phyloP scores from a whole-genome alignment of 169 alveolate genomes.

The Plasmodium vivax region DNA sequence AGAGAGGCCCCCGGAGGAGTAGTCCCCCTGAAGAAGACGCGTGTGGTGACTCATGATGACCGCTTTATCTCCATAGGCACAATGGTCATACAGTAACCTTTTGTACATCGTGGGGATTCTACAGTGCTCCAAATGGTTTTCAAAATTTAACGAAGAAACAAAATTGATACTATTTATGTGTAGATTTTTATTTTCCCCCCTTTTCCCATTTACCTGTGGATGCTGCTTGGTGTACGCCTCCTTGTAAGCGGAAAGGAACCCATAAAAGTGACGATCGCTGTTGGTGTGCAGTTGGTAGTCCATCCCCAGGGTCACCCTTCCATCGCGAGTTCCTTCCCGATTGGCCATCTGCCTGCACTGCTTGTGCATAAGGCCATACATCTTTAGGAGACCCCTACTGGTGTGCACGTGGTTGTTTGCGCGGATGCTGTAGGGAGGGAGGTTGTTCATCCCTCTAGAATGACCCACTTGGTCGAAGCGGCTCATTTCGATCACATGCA shows the following conservation, averaged over 20 bases:
- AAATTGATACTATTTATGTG: constrained; percentile 16
- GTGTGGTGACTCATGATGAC: constrained; percentile 37
- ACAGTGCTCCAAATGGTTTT: neutral
- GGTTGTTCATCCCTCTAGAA: neutral
- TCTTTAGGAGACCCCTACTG: constrained; percentile 24
- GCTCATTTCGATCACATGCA: constrained; percentile 51
- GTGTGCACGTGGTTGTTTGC: constrained; percentile 30
- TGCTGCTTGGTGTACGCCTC: constrained; percentile 15
- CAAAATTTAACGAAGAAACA: constrained; percentile 18
- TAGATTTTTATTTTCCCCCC: neutral
- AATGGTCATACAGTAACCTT: constrained; percentile 37
- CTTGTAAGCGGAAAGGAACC: constrained; percentile 32
- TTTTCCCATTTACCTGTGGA: neutral
- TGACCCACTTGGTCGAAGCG: constrained; percentile 1
- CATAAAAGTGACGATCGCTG: constrained; percentile 42
- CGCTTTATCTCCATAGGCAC: constrained; percentile 38
- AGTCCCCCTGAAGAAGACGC: constrained; percentile 1
- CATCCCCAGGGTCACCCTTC: neutral
- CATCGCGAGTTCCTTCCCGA: neutral
- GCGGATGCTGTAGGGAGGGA: neutral
- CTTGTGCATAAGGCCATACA: constrained; percentile 13
- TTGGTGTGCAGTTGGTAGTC: constrained; percentile 29
- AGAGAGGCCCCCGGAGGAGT: constrained; percentile 20
- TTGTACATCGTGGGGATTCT: constrained; percentile 59
- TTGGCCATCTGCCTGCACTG: neutral